A percentile compares a stretch with the other conserved stretches of the same genome.
Evolutionary conservation across 2,329 filamentous ascomycete species (phyloP).

Genomic region (Fusarium verticillioides): DNA sequence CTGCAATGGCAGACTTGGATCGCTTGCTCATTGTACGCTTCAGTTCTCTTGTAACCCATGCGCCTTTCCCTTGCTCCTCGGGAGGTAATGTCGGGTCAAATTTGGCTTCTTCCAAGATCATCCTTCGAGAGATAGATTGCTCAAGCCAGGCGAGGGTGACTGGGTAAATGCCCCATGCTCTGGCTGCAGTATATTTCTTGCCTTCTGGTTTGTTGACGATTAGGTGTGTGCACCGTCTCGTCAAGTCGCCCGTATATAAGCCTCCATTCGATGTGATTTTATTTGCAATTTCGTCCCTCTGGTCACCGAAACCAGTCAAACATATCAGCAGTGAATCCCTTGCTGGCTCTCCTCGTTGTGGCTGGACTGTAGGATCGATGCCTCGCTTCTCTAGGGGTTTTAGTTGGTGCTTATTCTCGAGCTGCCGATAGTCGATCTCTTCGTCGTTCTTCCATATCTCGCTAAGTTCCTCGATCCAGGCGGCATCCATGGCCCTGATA

Average conservation of each 20-base stretch:
- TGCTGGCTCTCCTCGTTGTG: slow-evolving; percentile 36
- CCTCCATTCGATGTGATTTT: slow-evolving; percentile 77
- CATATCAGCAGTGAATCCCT: slow-evolving; percentile 62
- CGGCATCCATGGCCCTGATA: slow-evolving; percentile 82
- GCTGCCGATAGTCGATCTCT: slow-evolving; percentile 73
- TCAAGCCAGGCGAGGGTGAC: slow-evolving; percentile 88
- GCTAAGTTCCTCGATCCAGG: slow-evolving; percentile 85
- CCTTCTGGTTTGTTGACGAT: slow-evolving; percentile 83
- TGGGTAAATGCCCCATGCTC: slow-evolving; percentile 80
- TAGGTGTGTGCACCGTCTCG: slow-evolving; percentile 86
- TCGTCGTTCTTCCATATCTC: slow-evolving; percentile 85
- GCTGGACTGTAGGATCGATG: slow-evolving; percentile 48
- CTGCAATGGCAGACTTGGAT: slow-evolving; percentile 59
- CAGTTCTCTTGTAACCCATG: slow-evolving; percentile 70
- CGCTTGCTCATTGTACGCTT: slow-evolving; percentile 68
- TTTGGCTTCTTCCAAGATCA: slow-evolving; percentile 88
- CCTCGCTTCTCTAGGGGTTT: slow-evolving; percentile 70
- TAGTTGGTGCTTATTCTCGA: slow-evolving; percentile 75
- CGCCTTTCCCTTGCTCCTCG: slow-evolving; percentile 79
- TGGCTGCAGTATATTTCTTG: slow-evolving; percentile 91
- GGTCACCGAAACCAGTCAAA: slow-evolving; percentile 68
- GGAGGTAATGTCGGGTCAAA: slow-evolving; percentile 80
- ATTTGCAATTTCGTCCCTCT: slow-evolving; percentile 77
- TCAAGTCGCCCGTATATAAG: slow-evolving; percentile 88
- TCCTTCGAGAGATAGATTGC: slow-evolving; percentile 84